Conservation (phyloP, 1,284 basidiomycete genomes). For the Termitomyces sp. region DNA sequence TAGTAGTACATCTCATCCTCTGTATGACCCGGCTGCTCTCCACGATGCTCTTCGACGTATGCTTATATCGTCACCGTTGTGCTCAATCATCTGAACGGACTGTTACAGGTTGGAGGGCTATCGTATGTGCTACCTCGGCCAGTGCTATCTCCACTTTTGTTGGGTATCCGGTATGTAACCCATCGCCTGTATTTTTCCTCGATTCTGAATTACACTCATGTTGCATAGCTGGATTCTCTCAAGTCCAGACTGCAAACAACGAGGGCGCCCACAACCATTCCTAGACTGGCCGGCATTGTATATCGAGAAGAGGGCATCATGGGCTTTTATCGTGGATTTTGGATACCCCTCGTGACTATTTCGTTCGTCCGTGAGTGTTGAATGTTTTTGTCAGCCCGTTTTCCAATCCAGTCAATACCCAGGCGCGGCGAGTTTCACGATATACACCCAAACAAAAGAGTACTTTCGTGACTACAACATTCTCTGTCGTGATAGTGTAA, state of each 20-base stretch:
- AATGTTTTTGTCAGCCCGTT: conserved; percentile 5
- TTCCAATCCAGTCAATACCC: conserved; percentile 2
- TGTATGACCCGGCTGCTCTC: conserved; percentile 56
- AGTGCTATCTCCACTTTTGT: conserved; percentile 81
- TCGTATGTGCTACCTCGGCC: conserved; percentile 76
- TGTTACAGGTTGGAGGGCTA: conserved; percentile 67
- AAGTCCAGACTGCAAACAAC: conserved; percentile 89
- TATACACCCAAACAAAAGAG: conserved; percentile 88
- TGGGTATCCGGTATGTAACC: conserved; percentile 68
- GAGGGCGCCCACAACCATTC: conserved; percentile 70
- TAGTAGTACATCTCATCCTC: conserved; percentile 51
- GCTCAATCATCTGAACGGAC: conserved; percentile 4
- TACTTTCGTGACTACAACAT: conserved; percentile 61
- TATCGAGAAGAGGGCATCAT: conserved; percentile 88
- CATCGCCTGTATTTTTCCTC: background rate
- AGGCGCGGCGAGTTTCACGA: conserved; percentile 90
- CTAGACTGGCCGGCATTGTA: conserved; percentile 66
- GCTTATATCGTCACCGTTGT: conserved; percentile 14
- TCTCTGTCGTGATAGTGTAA: conserved; percentile 52
- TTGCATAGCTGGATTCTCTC: conserved; percentile 69
- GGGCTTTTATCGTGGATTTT: conserved; percentile 88
- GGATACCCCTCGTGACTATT: conserved; percentile 94
- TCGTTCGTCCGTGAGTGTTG: conserved; percentile 85
- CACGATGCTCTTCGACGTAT: conserved; percentile 67
- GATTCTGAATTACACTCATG: background rate